Base-by-base conservation (phyloP, 2,329 filamentous ascomycete species). In the Macroventuria anomochaeta region DNA sequence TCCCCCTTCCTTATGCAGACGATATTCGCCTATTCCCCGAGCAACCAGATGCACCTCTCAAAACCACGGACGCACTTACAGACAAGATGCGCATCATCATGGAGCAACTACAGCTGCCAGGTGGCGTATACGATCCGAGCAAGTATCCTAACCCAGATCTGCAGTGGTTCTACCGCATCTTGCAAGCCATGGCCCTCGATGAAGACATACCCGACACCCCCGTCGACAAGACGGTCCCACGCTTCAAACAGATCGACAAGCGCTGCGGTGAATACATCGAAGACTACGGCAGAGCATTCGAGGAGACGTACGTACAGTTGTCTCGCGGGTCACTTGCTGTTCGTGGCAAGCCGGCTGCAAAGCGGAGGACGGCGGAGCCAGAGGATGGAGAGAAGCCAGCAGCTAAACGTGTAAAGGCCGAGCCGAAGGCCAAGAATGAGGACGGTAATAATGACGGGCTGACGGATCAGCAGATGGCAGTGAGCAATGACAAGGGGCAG, bases 101-200 rank as follows among this genome's bases (percentile, higher is more conserved):
- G 2, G 88, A 95, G 70, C 91, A 96, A 62, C 79, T 97, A 0
- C 91, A 96, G 70, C 84, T 99, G 7, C 95, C 95, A 0, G 93
- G 90, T 67, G 92, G 84, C 5, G 81, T 84, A 26, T 99, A 96
- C 69, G 89, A 96, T 62, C 93, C 93, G 1, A 79, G 81, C 1
- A 95, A 89, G 68, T 97, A 97, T 67, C 91, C 95, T 0, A 99
- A 99, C 58, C 92, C 93, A 69, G 84, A 90, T 7, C 80, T 99
- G 20, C 95, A 99, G 76, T 99, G 93, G 93, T 95, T 97, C 77
- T 99, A 97, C 79, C 88, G 86, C 57, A 96, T 99, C 38, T 79
- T 99, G 0, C 95, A 99, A 75, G 89, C 90, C 6, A 82, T 97
- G 52, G 95, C 95, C 0, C 81, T 99, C 0, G 93, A 96, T 29